These are phyloP conservation scores for Candida buenavistaensis DNA, from an alignment of 1,139 yeast species.

Conservation along the genomic window DNA sequence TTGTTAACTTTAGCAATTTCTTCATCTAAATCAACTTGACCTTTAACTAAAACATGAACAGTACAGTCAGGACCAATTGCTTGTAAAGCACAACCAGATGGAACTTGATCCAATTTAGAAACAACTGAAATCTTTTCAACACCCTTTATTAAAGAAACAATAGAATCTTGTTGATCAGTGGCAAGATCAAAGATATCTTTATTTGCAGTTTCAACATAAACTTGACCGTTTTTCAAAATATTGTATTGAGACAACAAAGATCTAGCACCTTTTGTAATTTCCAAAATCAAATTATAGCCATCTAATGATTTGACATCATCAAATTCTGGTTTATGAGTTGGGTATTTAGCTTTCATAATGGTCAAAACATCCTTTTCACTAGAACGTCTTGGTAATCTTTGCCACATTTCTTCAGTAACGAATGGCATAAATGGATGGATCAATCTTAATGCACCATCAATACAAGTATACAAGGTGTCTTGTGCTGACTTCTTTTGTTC, in stretches of 20 bases:
- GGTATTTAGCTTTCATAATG: slow-evolving; percentile 81
- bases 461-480: slow-evolving; percentile 89
- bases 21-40: slow-evolving; percentile 88
- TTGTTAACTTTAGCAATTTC: slow-evolving; percentile 81
- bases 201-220: slow-evolving; percentile 69
- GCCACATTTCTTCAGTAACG: slow-evolving; percentile 98
- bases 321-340: slow-evolving; percentile 60
- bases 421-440: slow-evolving; percentile 99
- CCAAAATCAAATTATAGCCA: slow-evolving; percentile 81
- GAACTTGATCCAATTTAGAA: slow-evolving; percentile 53
- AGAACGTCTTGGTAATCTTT: slow-evolving; percentile 88
- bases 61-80: slow-evolving; percentile 78
- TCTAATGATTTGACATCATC: slow-evolving; percentile 63
- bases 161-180: slow-evolving; percentile 72
- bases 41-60: slow-evolving; percentile 90
- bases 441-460: slow-evolving; percentile 87
- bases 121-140: slow-evolving; percentile 72
- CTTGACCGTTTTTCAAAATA: slow-evolving; percentile 83
- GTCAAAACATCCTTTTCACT: slow-evolving; percentile 62
- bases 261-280: slow-evolving; percentile 88
- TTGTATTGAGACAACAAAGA: slow-evolving; percentile 87
- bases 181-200: slow-evolving; percentile 54
- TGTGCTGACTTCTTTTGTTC: slow-evolving; percentile 86
- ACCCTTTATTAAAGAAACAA: slow-evolving; percentile 89
- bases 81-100: slow-evolving; percentile 87